Percentiles rank a stretch among this genome's conserved stretches.
These are phyloP conservation scores for Skeletonema marinoi DNA, from an alignment of 108 stramenopile species.

Conservation along the genomic window DNA sequence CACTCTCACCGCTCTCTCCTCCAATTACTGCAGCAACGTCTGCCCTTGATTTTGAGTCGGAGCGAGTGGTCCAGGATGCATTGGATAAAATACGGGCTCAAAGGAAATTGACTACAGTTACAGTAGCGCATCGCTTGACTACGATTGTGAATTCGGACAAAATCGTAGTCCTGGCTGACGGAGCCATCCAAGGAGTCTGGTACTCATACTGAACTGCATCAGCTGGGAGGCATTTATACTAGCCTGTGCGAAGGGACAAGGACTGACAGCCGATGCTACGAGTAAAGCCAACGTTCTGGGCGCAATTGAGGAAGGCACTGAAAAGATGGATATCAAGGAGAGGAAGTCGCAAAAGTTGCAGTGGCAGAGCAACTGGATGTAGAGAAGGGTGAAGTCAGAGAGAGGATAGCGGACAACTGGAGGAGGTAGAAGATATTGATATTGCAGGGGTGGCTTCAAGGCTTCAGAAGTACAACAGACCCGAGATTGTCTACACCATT, in stretches of 20 bases:
- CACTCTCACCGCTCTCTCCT: background rate
- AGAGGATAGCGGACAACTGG: background rate
- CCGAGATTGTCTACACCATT: slow-evolving; percentile 18
- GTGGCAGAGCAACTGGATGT: background rate
- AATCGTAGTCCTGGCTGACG: slow-evolving; percentile 74
- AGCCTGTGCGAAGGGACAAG: slow-evolving; percentile 53
- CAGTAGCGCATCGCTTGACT: slow-evolving; percentile 60
- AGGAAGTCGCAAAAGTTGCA: background rate
- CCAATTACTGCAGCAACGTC: slow-evolving; percentile 21
- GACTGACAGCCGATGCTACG: slow-evolving; percentile 21
- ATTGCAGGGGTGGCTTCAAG: slow-evolving; percentile 5
- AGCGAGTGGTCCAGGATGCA: slow-evolving; percentile 83
- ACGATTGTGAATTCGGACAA: slow-evolving; percentile 71
- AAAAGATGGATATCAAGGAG: background rate
- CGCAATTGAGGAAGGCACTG: background rate
- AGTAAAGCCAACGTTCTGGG: background rate
- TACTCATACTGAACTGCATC: slow-evolving; percentile 69
- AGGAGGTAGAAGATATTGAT: slow-evolving; percentile 6
- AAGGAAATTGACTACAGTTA: slow-evolving; percentile 62
- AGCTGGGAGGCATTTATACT: slow-evolving; percentile 49
- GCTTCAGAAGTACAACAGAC: slow-evolving; percentile 11
- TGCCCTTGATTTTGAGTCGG: slow-evolving; percentile 81
- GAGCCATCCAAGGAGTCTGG: slow-evolving; percentile 76
- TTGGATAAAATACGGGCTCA: slow-evolving; percentile 57
- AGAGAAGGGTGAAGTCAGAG: background rate